Conservation (phyloP, 2,329 filamentous ascomycete genomes). For the Coniochaeta sp. region DNA sequence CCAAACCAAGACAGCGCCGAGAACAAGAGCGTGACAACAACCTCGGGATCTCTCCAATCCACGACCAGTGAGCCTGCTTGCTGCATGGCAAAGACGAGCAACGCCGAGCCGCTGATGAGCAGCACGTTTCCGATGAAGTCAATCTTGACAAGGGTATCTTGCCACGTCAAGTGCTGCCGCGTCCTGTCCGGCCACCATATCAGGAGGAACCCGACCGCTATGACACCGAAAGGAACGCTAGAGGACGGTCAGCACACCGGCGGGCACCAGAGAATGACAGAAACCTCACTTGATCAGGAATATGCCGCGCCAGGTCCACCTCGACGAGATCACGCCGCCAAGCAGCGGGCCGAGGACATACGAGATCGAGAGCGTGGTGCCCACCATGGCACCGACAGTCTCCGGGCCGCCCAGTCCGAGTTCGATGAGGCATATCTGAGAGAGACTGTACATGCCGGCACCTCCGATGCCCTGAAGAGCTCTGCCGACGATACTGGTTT, state of each 20-base stretch:
- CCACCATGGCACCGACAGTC: conserved; percentile 47
- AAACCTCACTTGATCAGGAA: conserved; percentile 52
- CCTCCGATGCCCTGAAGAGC: conserved; percentile 55
- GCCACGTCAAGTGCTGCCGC: conserved; percentile 22
- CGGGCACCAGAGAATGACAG: neutral
- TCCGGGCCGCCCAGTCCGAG: conserved; percentile 46
- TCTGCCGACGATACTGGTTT: conserved; percentile 48
- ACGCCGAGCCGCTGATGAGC: conserved; percentile 42
- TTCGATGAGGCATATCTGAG: conserved; percentile 50
- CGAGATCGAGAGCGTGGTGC: conserved; percentile 47
- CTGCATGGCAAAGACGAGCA: conserved; percentile 49
- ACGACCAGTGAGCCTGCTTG: conserved; percentile 46
- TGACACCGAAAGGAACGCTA: conserved; percentile 41
- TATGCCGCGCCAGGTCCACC: conserved; percentile 49
- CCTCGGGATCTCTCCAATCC: conserved; percentile 43
- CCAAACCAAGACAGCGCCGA: conserved; percentile 38
- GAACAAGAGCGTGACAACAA: conserved; percentile 39
- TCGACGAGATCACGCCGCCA: conserved; percentile 47
- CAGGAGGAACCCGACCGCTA: conserved; percentile 39
- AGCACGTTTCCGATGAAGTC: conserved; percentile 45
- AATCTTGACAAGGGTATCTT: conserved; percentile 36
- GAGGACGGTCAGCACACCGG: no score
- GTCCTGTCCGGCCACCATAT: conserved; percentile 20
- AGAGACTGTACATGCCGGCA: conserved; percentile 53
- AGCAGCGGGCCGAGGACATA: conserved; percentile 53